phyloP scores from a whole-genome alignment of 1,284 basidiomycete species.

The Ustilago vetiveriae region DNA sequence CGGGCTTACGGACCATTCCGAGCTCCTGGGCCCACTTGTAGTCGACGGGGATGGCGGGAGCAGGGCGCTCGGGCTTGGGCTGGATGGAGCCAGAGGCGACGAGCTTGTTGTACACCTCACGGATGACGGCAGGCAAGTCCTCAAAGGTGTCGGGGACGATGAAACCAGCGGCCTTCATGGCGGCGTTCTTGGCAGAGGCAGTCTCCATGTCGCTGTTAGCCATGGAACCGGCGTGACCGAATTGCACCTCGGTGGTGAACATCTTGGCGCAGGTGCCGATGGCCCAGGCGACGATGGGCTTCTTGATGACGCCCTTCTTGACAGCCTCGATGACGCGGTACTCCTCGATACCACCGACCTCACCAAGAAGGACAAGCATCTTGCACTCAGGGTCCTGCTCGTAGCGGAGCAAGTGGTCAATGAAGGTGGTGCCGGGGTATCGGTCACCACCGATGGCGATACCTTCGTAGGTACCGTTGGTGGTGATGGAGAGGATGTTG shows the following conservation, averaged over 20 bases:
- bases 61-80: conserved; percentile 82
- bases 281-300: conserved; percentile 99
- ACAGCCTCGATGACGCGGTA: conserved; percentile 99
- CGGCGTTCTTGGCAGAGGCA: conserved; percentile 94
- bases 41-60: conserved; percentile 97
- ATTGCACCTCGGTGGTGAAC: conserved; percentile 99
- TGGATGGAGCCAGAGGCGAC: conserved; percentile 78
- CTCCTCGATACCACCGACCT: conserved; percentile 98
- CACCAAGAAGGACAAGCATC: conserved; percentile 96
- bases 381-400: conserved; percentile 97
- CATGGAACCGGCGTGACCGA: conserved; percentile 97
- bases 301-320: conserved; percentile 91
- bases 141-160: conserved; percentile 98
- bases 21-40: conserved; percentile 99
- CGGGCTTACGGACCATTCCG: conserved; percentile 96
- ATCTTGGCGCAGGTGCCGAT: conserved; percentile 99
- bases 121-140: conserved; percentile 85
- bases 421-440: conserved; percentile 98
- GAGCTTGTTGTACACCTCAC: conserved; percentile 84
- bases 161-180: conserved; percentile 94
- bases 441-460: conserved; percentile 99
- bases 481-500: conserved; percentile 97
- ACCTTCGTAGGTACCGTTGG: conserved; percentile 99
- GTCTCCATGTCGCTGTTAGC: conserved; percentile 98
- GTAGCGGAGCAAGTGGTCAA: conserved; percentile 97